Conservation (phyloP, 306 rosid species). For the Pyrus communis region DNA sequence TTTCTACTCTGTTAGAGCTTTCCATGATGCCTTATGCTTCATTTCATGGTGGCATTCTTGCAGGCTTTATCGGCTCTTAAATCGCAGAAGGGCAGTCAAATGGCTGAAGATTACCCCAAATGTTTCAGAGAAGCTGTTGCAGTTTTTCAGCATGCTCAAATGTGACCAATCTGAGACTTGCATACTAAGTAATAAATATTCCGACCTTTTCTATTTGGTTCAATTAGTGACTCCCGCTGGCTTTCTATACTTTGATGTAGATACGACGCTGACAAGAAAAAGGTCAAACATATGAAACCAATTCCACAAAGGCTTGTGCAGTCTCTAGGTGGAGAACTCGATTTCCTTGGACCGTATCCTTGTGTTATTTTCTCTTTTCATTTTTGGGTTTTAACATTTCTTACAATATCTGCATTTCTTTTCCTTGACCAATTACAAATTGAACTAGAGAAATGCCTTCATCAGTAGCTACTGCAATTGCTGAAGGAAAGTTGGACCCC, state of each 20-base stretch:
- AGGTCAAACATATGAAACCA: slow-evolving; percentile 68
- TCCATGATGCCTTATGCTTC: background rate
- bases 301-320: slow-evolving; percentile 45
- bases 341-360: slow-evolving; percentile 98
- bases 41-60: background rate
- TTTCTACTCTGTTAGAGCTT: background rate
- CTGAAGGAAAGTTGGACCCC: slow-evolving; percentile 81
- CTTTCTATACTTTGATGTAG: slow-evolving; percentile 36
- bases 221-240: background rate
- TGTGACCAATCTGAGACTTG: slow-evolving; percentile 29
- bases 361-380: background rate
- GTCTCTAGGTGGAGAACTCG: slow-evolving; percentile 49
- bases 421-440: slow-evolving; percentile 39
- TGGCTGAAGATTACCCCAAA: slow-evolving; percentile 71
- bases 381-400: background rate
- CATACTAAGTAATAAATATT: background rate
- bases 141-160: slow-evolving; percentile 82
- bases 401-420: slow-evolving; percentile 8
- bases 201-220: background rate
- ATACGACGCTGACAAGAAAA: slow-evolving; percentile 56
- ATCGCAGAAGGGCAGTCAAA: slow-evolving; percentile 51
- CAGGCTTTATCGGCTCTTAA: slow-evolving; percentile 81
- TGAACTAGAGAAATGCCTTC: slow-evolving; percentile 61
- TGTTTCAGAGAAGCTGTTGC: slow-evolving; percentile 73
- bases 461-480: slow-evolving; percentile 63